These are phyloP conservation scores for Rosa rugosa DNA, from an alignment of 306 rosid species.

Conservation along the genomic window DNA sequence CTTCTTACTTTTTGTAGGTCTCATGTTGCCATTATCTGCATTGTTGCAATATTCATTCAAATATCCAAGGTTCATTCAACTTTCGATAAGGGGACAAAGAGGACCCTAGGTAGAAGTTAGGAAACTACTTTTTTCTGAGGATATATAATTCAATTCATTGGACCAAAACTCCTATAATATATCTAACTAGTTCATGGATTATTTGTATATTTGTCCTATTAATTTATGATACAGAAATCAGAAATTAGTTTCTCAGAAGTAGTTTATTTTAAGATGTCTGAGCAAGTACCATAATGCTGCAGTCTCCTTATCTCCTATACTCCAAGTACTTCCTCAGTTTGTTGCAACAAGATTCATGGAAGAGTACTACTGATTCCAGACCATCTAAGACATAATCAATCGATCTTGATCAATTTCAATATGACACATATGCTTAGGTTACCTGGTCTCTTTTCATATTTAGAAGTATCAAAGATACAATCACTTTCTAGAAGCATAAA, in stretches of 20 bases:
- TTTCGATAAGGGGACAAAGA: neutral
- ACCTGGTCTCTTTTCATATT: too few relatives aligned
- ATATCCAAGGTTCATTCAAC: neutral
- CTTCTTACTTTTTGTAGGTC: slow-evolving; percentile 32
- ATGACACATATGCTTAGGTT: too few relatives aligned
- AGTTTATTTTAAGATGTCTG: neutral
- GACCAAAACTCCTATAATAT: neutral
- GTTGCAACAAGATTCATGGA: neutral
- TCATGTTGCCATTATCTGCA: slow-evolving; percentile 31
- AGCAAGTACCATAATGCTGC: neutral
- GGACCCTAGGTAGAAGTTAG: neutral
- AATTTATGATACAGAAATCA: neutral
- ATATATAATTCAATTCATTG: neutral
- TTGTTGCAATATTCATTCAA: slow-evolving; percentile 19
- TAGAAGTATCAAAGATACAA: too few relatives aligned
- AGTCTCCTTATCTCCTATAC: neutral
- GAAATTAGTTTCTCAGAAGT: neutral
- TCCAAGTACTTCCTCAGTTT: neutral
- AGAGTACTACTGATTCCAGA: too few relatives aligned
- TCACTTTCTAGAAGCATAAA: too few relatives aligned
- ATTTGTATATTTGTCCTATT: neutral
- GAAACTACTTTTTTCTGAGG: neutral
- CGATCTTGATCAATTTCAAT: too few relatives aligned
- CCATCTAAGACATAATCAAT: too few relatives aligned
- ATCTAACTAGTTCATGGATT: neutral